Evolutionary conservation across 345 rosid species (phyloP).

Genomic region (Salix caprea): DNA sequence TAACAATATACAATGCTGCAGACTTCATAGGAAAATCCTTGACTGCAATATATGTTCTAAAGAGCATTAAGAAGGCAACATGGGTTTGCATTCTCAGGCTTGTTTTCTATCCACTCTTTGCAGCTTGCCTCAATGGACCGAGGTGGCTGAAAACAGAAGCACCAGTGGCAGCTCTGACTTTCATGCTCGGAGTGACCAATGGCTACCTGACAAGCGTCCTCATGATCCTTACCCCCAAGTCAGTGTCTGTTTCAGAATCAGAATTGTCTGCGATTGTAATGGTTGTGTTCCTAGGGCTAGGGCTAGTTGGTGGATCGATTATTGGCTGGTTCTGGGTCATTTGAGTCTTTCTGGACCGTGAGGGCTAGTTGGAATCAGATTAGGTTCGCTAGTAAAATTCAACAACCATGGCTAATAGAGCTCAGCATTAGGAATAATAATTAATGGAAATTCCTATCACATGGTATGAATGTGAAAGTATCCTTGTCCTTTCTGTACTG

Average conservation of each 20-base stretch:
- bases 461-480: background rate
- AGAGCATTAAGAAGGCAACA: conserved; percentile 51
- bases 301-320: conserved; percentile 71
- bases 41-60: conserved; percentile 53
- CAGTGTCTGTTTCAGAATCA: conserved; percentile 62
- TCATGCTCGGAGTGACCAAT: conserved; percentile 69
- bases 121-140: conserved; percentile 73
- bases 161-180: conserved; percentile 58
- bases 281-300: conserved; percentile 68
- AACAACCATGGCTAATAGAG: background rate
- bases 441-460: background rate
- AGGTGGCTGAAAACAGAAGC: conserved; percentile 70
- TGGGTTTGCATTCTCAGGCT: conserved; percentile 67
- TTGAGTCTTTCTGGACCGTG: conserved; percentile 12
- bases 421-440: background rate
- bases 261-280: conserved; percentile 75
- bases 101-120: conserved; percentile 68
- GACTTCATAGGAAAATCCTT: conserved; percentile 77
- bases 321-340: conserved; percentile 87
- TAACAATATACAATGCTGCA: conserved; percentile 65
- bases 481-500: background rate
- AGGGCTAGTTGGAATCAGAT: background rate
- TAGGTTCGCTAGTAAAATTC: background rate
- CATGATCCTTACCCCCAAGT: conserved; percentile 77
- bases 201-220: conserved; percentile 85